Conservation (phyloP, 164 flowering plant species). For the Cinnamomum chago region DNA sequence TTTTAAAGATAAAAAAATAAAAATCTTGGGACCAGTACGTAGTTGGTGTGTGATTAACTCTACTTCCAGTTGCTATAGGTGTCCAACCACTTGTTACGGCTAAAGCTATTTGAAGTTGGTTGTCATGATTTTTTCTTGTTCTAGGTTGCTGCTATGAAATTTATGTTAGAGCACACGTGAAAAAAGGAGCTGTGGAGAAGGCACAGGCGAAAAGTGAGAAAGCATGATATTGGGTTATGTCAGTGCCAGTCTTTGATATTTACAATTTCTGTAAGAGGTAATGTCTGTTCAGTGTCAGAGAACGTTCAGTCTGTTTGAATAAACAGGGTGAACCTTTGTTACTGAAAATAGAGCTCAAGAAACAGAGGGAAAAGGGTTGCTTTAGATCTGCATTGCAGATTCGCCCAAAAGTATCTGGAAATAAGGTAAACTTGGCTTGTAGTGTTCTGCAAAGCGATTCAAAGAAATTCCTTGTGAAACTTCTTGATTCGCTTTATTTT, state of each 20-base stretch:
- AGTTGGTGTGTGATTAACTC: too few relatives aligned
- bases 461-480: neutral
- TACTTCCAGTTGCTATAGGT: too few relatives aligned
- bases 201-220: neutral
- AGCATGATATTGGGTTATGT: neutral
- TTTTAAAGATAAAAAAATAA: too few relatives aligned
- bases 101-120: neutral
- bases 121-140: conserved; percentile 1
- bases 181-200: conserved; percentile 13
- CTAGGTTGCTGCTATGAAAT: conserved; percentile 28
- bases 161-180: conserved; percentile 20
- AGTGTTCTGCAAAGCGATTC: neutral
- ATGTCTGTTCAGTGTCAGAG: neutral
- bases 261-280: neutral
- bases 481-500: too few relatives aligned
- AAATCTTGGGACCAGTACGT: too few relatives aligned
- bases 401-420: neutral
- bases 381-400: neutral
- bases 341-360: neutral
- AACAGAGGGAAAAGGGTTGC: neutral
- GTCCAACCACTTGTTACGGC: too few relatives aligned
- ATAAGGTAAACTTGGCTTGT: neutral
- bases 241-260: neutral
- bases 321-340: neutral
- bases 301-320: neutral